A percentile compares a stretch with the other conserved stretches of the same genome.
Evolutionary conservation across 2,329 filamentous ascomycete species (phyloP).

Genomic region (Diaporthe sp.): DNA sequence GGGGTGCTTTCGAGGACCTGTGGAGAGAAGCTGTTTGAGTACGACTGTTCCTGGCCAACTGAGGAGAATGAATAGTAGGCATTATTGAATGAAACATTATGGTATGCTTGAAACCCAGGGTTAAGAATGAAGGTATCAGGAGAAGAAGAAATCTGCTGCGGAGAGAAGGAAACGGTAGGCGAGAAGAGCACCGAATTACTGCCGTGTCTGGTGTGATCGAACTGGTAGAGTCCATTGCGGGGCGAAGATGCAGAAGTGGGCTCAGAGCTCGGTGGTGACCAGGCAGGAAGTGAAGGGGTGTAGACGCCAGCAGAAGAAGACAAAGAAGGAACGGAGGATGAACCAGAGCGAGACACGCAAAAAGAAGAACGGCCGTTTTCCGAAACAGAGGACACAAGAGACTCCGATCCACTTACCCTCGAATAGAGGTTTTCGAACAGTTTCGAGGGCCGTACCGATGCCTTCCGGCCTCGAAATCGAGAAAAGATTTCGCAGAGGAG

Average conservation of each 20-base stretch:
- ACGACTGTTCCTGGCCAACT: constrained; percentile 44
- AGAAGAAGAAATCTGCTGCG: constrained; percentile 40
- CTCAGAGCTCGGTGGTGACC: constrained; percentile 37
- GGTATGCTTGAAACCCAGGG: constrained; percentile 34
- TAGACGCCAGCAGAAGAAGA: constrained; percentile 41
- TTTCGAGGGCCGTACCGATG: constrained; percentile 61
- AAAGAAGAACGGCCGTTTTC: constrained; percentile 50
- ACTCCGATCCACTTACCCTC: constrained; percentile 61
- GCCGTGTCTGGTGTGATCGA: constrained; percentile 35
- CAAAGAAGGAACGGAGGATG: constrained; percentile 45
- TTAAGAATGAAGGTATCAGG: constrained; percentile 40
- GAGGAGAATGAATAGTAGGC: constrained; percentile 44
- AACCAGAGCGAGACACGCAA: constrained; percentile 44
- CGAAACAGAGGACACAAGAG: constrained; percentile 50
- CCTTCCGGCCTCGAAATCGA: constrained; percentile 67
- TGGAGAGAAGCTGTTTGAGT: constrained; percentile 49
- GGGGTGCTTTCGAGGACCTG: constrained; percentile 49
- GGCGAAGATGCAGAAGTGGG: constrained; percentile 37
- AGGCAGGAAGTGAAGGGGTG: constrained; percentile 37
- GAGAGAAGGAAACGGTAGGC: constrained; percentile 36
- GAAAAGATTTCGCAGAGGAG: constrained; percentile 69
- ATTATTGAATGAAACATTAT: constrained; percentile 41
- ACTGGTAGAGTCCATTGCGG: constrained; percentile 17
- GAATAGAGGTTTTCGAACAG: constrained; percentile 66
- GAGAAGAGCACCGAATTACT: constrained; percentile 36